Evolutionary conservation across 164 flowering plant genomes (phyloP).

Genomic region (Umbilicus rupestris): DNA sequence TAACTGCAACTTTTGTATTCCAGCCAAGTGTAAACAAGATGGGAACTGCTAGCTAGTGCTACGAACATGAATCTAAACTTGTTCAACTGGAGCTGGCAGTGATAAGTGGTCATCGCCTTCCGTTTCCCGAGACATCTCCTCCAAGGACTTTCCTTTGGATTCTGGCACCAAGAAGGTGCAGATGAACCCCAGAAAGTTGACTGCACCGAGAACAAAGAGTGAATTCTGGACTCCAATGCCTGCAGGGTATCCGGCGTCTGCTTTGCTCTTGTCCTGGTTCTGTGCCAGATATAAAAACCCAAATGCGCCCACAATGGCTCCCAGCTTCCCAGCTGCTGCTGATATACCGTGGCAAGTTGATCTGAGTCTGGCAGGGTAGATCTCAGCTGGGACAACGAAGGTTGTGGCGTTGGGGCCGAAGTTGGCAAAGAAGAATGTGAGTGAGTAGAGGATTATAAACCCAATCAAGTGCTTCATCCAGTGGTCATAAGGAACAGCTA

Average conservation of each 20-base stretch:
- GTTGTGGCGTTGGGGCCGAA: slow-evolving; percentile 9
- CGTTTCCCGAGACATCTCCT: neutral
- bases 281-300: slow-evolving; percentile 3
- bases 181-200: neutral
- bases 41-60: no score
- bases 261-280: slow-evolving; percentile 6
- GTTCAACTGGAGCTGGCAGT: neutral
- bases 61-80: neutral
- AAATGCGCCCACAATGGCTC: slow-evolving; percentile 9
- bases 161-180: slow-evolving; percentile 7
- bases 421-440: slow-evolving; percentile 6
- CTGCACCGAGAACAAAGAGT: neutral
- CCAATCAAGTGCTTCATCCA: slow-evolving; percentile 6
- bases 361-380: slow-evolving; percentile 3
- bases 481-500: neutral
- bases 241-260: slow-evolving; percentile 8
- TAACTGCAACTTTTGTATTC: no score
- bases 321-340: slow-evolving; percentile 1
- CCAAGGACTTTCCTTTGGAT: slow-evolving; percentile 3
- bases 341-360: slow-evolving; percentile 6
- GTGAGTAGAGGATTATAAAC: neutral
- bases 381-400: slow-evolving; percentile 7
- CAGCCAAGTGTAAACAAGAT: no score
- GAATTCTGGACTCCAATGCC: slow-evolving; percentile 8
- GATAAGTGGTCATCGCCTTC: neutral